Evolutionary conservation across 192 early-diverging fungal genomes (phyloP), one percentile per base, ranked within the genome.

Genomic region (Linderina pennispora): DNA sequence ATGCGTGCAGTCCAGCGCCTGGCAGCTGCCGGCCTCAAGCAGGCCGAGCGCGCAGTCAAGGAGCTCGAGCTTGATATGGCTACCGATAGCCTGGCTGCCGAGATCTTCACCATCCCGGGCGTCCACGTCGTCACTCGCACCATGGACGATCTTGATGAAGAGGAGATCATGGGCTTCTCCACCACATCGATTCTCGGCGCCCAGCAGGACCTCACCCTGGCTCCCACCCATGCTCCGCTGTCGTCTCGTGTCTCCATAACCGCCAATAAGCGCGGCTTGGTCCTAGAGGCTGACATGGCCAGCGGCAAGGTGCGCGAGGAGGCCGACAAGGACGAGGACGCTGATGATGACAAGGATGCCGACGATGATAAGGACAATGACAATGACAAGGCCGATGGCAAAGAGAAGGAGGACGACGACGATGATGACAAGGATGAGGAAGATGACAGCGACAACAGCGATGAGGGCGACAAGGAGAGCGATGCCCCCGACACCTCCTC

Each of bases 11-110:
- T 69, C 32, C 58, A 69, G 53, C 65, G 65, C 7, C 23, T 60
- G 22, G 65, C 65, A 5, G 65, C 50, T 0, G n/a, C 53, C 3
- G 65, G 65, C 20, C 23, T 69, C 49, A 49, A 46, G 28, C 54
- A 62, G 46, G 58, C 65, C 3, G 50, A 69, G 46, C 52, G 52
- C 41, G 65, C 65, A 3, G 46, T 52, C 18, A 13, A 44, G 38
- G 58, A 69, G 23, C 56, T 52, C 24, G 65, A 68, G 35, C 20
- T 36, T 43, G 31, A 68, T 45, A 56, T 58, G 18, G 58, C 55
- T 26, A 40, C 43, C 7, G 39, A 19, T 26, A 48, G 24, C 40
- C 61, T 5, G n/a, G n/a, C n/a, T n/a, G n/a, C n/a, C n/a, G 57
- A 55, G 48, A 13, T 58, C 5, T 48, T 59, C 47, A 56, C 65